phyloP scores from a whole-genome alignment of 495 filamentous ascomycete genomes.

The Penicillium simplicissimum region DNA sequence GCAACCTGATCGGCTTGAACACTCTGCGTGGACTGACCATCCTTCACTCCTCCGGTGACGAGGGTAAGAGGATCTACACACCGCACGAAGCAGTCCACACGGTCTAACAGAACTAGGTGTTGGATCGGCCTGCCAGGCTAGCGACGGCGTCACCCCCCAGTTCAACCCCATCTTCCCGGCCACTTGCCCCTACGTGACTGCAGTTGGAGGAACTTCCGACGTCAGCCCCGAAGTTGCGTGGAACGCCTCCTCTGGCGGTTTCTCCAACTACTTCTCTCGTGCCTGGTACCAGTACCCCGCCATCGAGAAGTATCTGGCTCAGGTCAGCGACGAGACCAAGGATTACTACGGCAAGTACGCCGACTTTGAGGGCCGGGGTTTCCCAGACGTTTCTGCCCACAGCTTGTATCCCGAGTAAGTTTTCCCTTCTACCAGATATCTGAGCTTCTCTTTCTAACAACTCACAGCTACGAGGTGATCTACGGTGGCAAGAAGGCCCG shows the following conservation, averaged over 20 bases:
- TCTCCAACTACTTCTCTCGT: slow-evolving; percentile 61
- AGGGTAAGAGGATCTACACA: slow-evolving; percentile 50
- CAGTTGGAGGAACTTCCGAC: slow-evolving; percentile 61
- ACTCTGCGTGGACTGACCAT: slow-evolving; percentile 68
- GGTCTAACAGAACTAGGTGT: slow-evolving; percentile 31
- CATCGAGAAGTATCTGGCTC: slow-evolving; percentile 53
- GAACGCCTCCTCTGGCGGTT: slow-evolving; percentile 59
- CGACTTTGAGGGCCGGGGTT: slow-evolving; percentile 62
- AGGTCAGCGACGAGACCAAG: slow-evolving; percentile 39
- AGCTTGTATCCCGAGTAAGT: slow-evolving; percentile 44
- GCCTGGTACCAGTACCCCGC: slow-evolving; percentile 61
- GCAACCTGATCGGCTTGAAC: slow-evolving; percentile 66
- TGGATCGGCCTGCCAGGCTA: slow-evolving; percentile 59
- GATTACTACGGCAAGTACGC: slow-evolving; percentile 46
- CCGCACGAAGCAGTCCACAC: background rate
- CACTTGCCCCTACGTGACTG: slow-evolving; percentile 65
- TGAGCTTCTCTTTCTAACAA: background rate
- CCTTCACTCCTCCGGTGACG: slow-evolving; percentile 64
- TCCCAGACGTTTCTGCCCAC: slow-evolving; percentile 67
- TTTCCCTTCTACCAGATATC: too few relatives aligned
- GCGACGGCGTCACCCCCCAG: slow-evolving; percentile 57
- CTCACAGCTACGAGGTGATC: slow-evolving; percentile 27
- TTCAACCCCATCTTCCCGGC: slow-evolving; percentile 66
- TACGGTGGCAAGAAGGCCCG: slow-evolving; percentile 31
- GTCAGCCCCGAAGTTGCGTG: slow-evolving; percentile 55